phyloP scores from a whole-genome alignment of 2,329 filamentous ascomycete genomes.

The Curvularia sp. region DNA sequence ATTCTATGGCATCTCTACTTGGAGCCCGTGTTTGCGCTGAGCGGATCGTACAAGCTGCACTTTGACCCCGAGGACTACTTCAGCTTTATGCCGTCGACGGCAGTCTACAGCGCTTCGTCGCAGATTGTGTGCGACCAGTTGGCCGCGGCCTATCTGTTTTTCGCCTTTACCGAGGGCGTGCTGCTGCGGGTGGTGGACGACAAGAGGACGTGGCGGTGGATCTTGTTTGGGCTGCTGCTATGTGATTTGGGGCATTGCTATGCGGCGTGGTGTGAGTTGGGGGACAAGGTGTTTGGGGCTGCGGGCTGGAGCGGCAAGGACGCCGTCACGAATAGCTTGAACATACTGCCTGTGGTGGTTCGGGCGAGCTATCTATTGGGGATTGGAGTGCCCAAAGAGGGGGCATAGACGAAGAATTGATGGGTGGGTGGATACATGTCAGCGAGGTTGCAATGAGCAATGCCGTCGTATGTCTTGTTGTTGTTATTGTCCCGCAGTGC shows the following conservation, averaged over 20 bases:
- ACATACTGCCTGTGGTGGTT: slow-evolving; percentile 43
- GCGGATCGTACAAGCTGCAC: slow-evolving; percentile 62
- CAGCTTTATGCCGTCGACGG: slow-evolving; percentile 63
- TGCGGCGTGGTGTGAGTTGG: slow-evolving; percentile 47
- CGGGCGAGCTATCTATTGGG: slow-evolving; percentile 50
- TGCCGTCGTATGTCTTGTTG: not conserved
- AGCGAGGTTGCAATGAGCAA: not conserved
- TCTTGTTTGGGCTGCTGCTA: slow-evolving; percentile 72
- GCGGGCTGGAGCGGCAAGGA: slow-evolving; percentile 49
- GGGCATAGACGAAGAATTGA: not conserved
- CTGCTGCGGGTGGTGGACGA: slow-evolving; percentile 74
- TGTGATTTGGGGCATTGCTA: slow-evolving; percentile 77
- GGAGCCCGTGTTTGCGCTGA: slow-evolving; percentile 65
- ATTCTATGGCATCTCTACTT: slow-evolving; percentile 76
- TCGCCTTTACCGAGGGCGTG: slow-evolving; percentile 77
- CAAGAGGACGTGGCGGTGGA: slow-evolving; percentile 70
- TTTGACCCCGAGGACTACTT: slow-evolving; percentile 65
- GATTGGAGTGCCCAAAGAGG: slow-evolving; percentile 33
- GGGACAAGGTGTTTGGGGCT: slow-evolving; percentile 31
- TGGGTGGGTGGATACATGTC: not conserved
- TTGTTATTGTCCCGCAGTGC: not conserved
- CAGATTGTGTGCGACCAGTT: slow-evolving; percentile 74
- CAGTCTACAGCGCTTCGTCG: slow-evolving; percentile 49
- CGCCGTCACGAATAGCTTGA: slow-evolving; percentile 48
- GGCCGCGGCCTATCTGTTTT: slow-evolving; percentile 77